phyloP scores from a whole-genome alignment of 1,284 basidiomycete species.

The Peniophora sp. region DNA sequence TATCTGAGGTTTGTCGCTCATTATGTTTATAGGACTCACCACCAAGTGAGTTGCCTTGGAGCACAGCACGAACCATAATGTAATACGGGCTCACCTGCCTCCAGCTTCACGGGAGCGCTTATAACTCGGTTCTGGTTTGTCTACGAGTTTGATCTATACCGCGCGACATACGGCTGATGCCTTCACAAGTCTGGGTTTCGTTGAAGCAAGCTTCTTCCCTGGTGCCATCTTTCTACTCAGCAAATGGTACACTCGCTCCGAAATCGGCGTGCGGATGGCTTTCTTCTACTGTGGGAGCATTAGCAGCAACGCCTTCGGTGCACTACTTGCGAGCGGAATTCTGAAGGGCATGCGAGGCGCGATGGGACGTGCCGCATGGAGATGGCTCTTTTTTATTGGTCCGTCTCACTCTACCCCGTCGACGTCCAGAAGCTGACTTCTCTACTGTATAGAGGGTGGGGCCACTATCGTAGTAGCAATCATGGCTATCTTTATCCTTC shows the following conservation, averaged over 20 bases:
- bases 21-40: constrained; percentile 34
- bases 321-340: constrained; percentile 68
- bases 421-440: neutral
- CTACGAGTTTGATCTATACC: too few species aligned
- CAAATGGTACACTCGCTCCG: constrained; percentile 63
- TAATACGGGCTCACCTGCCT: neutral
- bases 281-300: constrained; percentile 67
- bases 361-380: constrained; percentile 68
- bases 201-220: constrained; percentile 71
- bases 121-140: constrained; percentile 56
- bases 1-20: neutral
- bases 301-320: constrained; percentile 77
- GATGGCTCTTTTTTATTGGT: constrained; percentile 68
- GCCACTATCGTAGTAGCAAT: constrained; percentile 58
- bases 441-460: constrained; percentile 14
- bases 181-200: constrained; percentile 35
- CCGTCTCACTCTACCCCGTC: neutral
- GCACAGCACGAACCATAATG: constrained; percentile 12
- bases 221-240: constrained; percentile 54
- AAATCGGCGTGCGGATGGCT: constrained; percentile 65
- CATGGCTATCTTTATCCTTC: constrained; percentile 58
- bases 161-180: too few species aligned
- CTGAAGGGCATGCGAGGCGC: constrained; percentile 61
- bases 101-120: constrained; percentile 58
- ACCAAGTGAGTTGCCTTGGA: constrained; percentile 31